phyloP scores from a whole-genome alignment of 139 green algal species.

The Nannochloris sp. region DNA sequence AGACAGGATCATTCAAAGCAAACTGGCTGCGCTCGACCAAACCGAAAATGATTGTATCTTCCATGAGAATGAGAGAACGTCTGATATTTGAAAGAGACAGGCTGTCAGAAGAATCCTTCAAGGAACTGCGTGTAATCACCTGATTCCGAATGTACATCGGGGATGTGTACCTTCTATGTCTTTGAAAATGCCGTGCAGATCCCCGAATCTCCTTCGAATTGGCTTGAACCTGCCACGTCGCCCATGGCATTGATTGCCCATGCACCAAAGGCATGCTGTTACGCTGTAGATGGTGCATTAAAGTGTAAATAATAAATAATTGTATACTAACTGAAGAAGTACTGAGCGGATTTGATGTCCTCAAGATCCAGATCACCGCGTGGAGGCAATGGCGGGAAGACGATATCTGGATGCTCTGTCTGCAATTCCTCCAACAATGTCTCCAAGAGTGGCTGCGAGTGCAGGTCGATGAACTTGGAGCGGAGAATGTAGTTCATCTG shows the following conservation, averaged over 20 bases:
- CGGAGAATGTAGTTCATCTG: constrained; percentile 72
- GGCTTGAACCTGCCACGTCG: no score
- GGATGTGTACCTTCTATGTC: background rate
- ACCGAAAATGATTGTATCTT: constrained; percentile 97
- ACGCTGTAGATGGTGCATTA: background rate
- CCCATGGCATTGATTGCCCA: no score
- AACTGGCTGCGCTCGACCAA: constrained; percentile 95
- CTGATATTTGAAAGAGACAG: constrained; percentile 69
- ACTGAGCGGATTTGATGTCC: constrained; percentile 48
- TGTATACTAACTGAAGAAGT: constrained; percentile 73
- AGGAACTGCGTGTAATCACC: no score
- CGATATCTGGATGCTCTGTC: constrained; percentile 29
- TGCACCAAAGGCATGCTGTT: no score
- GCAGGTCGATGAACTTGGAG: constrained; percentile 79
- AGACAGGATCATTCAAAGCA: constrained; percentile 70
- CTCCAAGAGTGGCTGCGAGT: constrained; percentile 72
- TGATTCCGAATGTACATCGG: background rate
- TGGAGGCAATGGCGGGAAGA: constrained; percentile 55
- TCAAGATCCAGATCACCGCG: constrained; percentile 64
- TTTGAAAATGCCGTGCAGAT: no score
- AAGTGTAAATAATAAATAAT: constrained; percentile 1
- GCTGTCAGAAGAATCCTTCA: constrained; percentile 2
- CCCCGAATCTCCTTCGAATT: no score
- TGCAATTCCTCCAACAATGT: constrained; percentile 54
- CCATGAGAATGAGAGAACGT: constrained; percentile 72